Evolutionary conservation across 192 early-diverging fungal species (phyloP), one percentile per base, ranked within the genome.

Genomic region (Podochytrium sp.): DNA sequence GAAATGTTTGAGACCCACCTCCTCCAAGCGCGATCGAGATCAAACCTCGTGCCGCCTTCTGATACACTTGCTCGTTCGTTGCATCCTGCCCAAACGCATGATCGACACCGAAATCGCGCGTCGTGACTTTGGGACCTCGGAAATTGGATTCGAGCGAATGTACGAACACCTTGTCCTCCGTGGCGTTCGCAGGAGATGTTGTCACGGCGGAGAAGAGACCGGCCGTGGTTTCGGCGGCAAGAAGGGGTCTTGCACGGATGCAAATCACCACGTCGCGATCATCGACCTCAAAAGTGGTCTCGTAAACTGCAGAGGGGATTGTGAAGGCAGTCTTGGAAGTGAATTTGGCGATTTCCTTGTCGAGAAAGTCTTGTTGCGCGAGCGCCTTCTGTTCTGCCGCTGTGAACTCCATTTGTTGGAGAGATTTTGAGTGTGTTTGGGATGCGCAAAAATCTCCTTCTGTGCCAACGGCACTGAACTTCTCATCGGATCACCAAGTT

Each of bases 11-110:
- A 35, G 5, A 38, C 16, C 23, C 27, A 34, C 80, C 81, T 30
- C 78, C 78, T 2, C 73, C 76, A 14, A 84, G 76, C 29, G 71
- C 79, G 20, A 79, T 55, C 2, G 60, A 52, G 32, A 84, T 75
- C 49, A 84, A 51, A 14, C 39, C 52, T 34, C 53, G 2, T 5
- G 58, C 71, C 16, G 78, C 63, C 4, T 23, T 59, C 32, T 65
- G 20, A 55, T 81, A 84, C 2, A 84, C 76, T 58, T 37, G 16
- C 40, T 84, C 79, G 49, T 72, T 79, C 25, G 25, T 43, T 3
- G 51, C 58, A 32, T 69, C 61, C 27, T 27, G 33, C 5, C 73
- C 79, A 52, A 81, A 84, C 0, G 57, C 74, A 20, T 58, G 14
- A 53, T 84, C 77, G 4, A 69, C 77, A 4, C 25, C 39, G 35